These are phyloP conservation scores for Nicotiana tabacum DNA, from an alignment of 257 asterid genomes.

Conservation along the genomic window DNA sequence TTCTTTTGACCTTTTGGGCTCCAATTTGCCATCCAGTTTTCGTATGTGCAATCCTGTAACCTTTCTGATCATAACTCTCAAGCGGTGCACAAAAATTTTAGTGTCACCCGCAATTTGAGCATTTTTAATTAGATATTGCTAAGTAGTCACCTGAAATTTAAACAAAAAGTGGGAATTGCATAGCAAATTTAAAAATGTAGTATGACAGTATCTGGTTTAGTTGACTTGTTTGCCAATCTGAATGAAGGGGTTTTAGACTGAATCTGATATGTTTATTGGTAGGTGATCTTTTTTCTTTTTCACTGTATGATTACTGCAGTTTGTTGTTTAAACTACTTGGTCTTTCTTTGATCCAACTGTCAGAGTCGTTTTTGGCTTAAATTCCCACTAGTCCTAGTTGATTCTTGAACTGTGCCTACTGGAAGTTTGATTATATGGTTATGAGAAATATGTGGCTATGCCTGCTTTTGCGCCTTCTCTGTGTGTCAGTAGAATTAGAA, in stretches of 20 bases:
- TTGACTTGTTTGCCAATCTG: background rate
- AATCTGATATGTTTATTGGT: background rate
- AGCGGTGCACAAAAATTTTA: background rate
- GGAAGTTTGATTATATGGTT: background rate
- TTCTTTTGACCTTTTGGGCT: background rate
- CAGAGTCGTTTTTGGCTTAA: background rate
- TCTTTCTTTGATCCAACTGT: background rate
- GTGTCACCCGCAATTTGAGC: background rate
- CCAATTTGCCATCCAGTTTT: background rate
- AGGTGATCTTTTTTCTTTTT: background rate
- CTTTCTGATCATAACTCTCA: background rate
- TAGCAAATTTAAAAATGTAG: background rate
- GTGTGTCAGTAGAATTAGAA: background rate
- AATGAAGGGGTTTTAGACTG: background rate
- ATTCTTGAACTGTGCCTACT: background rate
- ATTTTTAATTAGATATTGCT: background rate
- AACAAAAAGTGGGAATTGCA: background rate
- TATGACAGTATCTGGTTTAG: background rate
- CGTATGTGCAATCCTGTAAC: background rate
- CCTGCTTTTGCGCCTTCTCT: background rate
- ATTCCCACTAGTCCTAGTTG: background rate
- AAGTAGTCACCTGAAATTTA: background rate
- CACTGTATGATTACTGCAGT: background rate
- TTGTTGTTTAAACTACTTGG: background rate
- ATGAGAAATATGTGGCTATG: background rate